phyloP scores from a whole-genome alignment of 2,329 filamentous ascomycete species.

The Blastomyces parvus region DNA sequence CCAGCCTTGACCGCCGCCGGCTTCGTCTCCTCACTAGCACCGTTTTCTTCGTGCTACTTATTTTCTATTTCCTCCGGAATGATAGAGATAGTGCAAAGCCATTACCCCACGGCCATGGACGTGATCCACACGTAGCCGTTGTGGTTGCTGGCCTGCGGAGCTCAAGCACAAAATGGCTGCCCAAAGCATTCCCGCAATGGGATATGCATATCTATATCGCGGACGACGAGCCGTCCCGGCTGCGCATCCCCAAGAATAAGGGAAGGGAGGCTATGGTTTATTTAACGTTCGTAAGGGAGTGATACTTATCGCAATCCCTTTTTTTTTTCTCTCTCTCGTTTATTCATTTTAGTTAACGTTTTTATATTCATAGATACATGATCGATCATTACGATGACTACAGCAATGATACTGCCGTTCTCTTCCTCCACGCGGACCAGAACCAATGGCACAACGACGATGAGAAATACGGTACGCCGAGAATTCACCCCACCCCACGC shows the following conservation, averaged over 20 bases:
- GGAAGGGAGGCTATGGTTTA: constrained; percentile 47
- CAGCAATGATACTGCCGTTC: constrained; percentile 29
- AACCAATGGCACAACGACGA: constrained; percentile 20
- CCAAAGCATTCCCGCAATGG: constrained; percentile 2
- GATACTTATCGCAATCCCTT: not conserved
- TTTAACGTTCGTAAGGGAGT: constrained; percentile 24
- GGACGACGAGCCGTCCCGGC: constrained; percentile 23
- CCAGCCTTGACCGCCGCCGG: not conserved
- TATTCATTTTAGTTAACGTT: not conserved
- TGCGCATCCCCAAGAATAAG: constrained; percentile 32
- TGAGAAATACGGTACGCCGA: constrained; percentile 4
- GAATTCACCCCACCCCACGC: not conserved
- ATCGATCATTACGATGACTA: constrained; percentile 42
- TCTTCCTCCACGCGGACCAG: constrained; percentile 37
- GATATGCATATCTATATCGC: constrained; percentile 32
- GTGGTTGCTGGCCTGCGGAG: constrained; percentile 4
- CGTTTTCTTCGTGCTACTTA: not conserved
- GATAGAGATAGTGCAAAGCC: not conserved
- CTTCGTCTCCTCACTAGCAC: not conserved
- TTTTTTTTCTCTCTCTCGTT: not conserved
- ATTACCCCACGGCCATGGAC: not conserved
- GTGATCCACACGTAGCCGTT: constrained; percentile 1
- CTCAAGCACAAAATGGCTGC: constrained; percentile 6
- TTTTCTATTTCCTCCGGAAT: constrained; percentile 1
- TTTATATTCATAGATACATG: constrained; percentile 28